phyloP scores from a whole-genome alignment of 192 early-diverging fungal genomes.

The Globomyces pollinis-pini region DNA sequence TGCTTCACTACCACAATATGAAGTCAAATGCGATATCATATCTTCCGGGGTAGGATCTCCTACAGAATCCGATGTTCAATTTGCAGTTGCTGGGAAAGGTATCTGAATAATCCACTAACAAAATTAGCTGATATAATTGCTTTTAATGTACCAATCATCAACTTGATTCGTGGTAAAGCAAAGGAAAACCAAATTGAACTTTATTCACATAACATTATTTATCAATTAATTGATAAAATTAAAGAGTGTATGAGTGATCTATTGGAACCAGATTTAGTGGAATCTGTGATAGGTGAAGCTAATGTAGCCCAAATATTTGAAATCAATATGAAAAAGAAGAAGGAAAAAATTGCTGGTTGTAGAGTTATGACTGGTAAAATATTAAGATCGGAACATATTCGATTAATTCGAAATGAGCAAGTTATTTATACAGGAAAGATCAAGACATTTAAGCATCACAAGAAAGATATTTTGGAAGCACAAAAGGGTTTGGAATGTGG shows the following conservation, averaged over 20 bases:
- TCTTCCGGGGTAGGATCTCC: conserved; percentile 77
- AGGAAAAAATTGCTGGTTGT: conserved; percentile 77
- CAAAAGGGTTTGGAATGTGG: conserved; percentile 95
- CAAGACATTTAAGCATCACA: conserved; percentile 75
- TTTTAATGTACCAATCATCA: conserved; percentile 84
- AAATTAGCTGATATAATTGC: conserved; percentile 69
- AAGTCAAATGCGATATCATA: conserved; percentile 67
- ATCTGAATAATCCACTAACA: too few species aligned
- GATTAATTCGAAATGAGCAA: conserved; percentile 60
- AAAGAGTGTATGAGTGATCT: conserved; percentile 66
- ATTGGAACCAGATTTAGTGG: conserved; percentile 69
- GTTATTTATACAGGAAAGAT: conserved; percentile 64
- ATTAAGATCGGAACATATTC: conserved; percentile 45
- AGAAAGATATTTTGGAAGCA: conserved; percentile 82
- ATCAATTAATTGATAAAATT: conserved; percentile 86
- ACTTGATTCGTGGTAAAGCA: conserved; percentile 57
- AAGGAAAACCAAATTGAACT: conserved; percentile 57
- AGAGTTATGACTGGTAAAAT: conserved; percentile 71
- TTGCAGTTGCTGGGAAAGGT: conserved; percentile 17
- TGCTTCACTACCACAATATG: conserved; percentile 65
- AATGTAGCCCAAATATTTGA: conserved; percentile 75
- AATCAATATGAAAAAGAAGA: conserved; percentile 69
- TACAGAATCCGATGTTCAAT: conserved; percentile 75
- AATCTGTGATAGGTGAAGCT: conserved; percentile 82
- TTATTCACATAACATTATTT: conserved; percentile 75